phyloP scores from a whole-genome alignment of 306 rosid genomes.

The Acacia crassicarpa region DNA sequence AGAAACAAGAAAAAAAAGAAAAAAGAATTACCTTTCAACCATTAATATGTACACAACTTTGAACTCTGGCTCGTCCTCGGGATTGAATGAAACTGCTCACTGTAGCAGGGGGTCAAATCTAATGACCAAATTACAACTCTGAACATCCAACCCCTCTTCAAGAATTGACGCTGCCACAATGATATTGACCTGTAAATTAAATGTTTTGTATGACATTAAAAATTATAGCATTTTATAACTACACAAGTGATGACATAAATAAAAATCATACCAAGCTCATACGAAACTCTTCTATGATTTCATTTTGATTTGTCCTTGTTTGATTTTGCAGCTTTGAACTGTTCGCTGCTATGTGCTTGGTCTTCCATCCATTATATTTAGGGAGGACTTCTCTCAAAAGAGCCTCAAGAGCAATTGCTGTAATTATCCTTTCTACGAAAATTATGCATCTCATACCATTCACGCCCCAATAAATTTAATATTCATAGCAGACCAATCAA shows the following conservation, averaged over 20 bases:
- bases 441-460: constrained; percentile 77
- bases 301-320: constrained; percentile 63
- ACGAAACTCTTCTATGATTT: too few relatives aligned
- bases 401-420: constrained; percentile 62
- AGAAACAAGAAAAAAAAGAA: too few relatives aligned
- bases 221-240: constrained; percentile 1
- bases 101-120: too few relatives aligned
- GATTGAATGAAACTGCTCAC: too few relatives aligned
- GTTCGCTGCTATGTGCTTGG: constrained; percentile 72
- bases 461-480: constrained; percentile 41
- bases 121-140: too few relatives aligned
- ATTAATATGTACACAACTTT: too few relatives aligned
- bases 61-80: too few relatives aligned
- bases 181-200: constrained; percentile 16
- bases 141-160: too few relatives aligned
- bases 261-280: constrained; percentile 56
- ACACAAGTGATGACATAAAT: constrained; percentile 1
- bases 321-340: constrained; percentile 49
- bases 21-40: too few relatives aligned
- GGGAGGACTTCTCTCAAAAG: constrained; percentile 66
- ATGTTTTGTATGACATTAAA: constrained; percentile 17
- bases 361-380: constrained; percentile 64
- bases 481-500: constrained; percentile 18
- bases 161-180: too few relatives aligned
- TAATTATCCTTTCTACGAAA: constrained; percentile 76